Percentiles rank a stretch among this genome's conserved stretches.
These are phyloP conservation scores for Colletotrichum lini DNA, from an alignment of 2,329 filamentous ascomycete species.

Conservation along the genomic window DNA sequence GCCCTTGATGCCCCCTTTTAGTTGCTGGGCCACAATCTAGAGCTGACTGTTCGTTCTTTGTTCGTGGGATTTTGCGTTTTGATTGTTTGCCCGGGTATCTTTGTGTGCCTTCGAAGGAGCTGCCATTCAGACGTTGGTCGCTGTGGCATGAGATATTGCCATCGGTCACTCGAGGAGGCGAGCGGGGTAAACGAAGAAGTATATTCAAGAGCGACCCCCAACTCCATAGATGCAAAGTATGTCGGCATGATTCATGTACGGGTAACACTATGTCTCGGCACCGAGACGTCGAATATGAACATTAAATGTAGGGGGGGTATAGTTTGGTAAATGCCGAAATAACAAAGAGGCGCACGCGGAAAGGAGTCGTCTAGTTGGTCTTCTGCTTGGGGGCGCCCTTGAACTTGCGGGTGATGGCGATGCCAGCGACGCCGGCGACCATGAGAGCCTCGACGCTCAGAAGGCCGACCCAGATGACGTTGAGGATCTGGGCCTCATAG, in stretches of 20 bases:
- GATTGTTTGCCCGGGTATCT: no score
- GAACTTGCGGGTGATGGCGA: conserved; percentile 50
- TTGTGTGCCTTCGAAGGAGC: neutral
- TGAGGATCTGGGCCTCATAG: conserved; percentile 58
- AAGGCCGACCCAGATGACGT: conserved; percentile 64
- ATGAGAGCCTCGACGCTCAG: conserved; percentile 61
- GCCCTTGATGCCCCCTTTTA: neutral
- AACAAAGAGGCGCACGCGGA: neutral
- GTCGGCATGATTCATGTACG: neutral
- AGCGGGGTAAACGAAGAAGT: conserved; percentile 4
- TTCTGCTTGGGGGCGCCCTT: conserved; percentile 42
- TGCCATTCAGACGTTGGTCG: neutral
- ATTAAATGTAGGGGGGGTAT: neutral
- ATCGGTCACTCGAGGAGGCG: neutral
- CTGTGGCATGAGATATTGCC: neutral
- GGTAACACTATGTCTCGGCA: neutral
- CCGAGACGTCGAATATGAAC: neutral
- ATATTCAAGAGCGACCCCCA: conserved; percentile 4
- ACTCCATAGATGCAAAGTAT: conserved; percentile 14
- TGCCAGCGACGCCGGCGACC: conserved; percentile 57
- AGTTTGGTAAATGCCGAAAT: neutral
- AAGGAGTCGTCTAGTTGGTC: conserved; percentile 4
- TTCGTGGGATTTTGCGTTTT: no score
- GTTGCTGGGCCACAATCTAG: no score
- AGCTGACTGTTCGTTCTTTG: neutral